A percentile compares a stretch with the other conserved stretches of the same genome.
These are phyloP conservation scores for Ballota nigra DNA, from an alignment of 257 asterid genomes.

Conservation along the genomic window DNA sequence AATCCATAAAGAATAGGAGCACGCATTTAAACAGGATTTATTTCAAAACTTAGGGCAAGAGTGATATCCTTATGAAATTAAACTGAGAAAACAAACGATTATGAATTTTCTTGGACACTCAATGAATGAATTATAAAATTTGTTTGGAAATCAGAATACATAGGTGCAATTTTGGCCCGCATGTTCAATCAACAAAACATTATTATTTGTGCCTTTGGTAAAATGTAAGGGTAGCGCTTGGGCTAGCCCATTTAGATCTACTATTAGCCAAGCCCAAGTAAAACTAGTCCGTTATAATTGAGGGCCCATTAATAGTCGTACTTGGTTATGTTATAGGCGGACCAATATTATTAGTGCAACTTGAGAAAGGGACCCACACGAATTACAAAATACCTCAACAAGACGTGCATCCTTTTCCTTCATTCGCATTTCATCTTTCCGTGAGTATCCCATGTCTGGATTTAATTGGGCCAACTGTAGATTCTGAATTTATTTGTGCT, in stretches of 20 bases:
- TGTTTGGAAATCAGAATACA: neutral
- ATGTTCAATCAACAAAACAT: neutral
- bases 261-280: too few species aligned
- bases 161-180: neutral
- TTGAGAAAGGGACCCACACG: neutral
- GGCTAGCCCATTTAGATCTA: neutral
- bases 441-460: neutral
- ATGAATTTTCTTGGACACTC: too few species aligned
- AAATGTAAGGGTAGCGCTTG: neutral
- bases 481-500: neutral
- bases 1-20: neutral
- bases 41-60: too few species aligned
- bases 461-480: neutral
- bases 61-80: too few species aligned
- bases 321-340: neutral
- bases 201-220: neutral
- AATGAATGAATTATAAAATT: neutral
- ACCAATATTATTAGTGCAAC: neutral
- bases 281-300: neutral
- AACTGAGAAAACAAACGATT: too few species aligned
- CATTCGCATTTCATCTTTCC: neutral
- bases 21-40: too few species aligned
- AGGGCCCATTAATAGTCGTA: neutral
- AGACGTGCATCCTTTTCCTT: neutral
- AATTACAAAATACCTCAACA: neutral